These are phyloP conservation scores for Ganoderma leucocontextum DNA, from an alignment of 1,284 basidiomycete species.

Conservation along the genomic window DNA sequence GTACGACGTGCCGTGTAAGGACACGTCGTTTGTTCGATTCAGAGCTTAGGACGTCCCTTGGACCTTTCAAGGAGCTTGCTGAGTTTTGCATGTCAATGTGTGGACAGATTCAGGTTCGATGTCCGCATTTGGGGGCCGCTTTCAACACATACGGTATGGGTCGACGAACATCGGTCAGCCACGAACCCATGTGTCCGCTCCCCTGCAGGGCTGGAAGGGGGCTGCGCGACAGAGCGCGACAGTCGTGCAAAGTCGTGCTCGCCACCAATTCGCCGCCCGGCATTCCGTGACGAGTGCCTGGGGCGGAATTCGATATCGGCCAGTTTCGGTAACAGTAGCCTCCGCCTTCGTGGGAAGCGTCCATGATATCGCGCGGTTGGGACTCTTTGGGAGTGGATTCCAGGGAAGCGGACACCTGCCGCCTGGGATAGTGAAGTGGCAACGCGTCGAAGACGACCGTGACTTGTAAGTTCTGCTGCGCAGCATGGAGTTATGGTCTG, in stretches of 20 bases:
- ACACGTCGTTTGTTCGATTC: neutral
- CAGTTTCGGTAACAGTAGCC: neutral
- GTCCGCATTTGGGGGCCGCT: neutral
- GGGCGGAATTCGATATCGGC: neutral
- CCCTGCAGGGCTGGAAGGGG: conserved; percentile 7
- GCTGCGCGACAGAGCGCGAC: neutral
- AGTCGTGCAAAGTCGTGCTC: neutral
- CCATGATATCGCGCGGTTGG: neutral
- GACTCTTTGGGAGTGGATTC: neutral
- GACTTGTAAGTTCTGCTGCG: too few species aligned
- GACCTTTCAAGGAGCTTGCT: neutral
- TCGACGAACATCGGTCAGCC: neutral
- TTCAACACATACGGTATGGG: neutral
- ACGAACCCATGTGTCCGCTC: neutral
- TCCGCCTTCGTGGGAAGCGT: conserved; percentile 5
- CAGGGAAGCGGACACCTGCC: neutral
- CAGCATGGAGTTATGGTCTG: neutral
- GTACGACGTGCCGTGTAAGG: neutral
- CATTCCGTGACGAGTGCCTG: conserved; percentile 10
- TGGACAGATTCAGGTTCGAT: neutral
- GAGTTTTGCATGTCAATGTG: neutral
- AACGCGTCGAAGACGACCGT: neutral
- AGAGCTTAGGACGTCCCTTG: neutral
- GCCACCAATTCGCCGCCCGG: conserved; percentile 1
- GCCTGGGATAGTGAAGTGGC: neutral